Evolutionary conservation across 176 grass and related monocot species (phyloP), one percentile per base, ranked within the genome.

Genomic region (Metroxylon sagu): DNA sequence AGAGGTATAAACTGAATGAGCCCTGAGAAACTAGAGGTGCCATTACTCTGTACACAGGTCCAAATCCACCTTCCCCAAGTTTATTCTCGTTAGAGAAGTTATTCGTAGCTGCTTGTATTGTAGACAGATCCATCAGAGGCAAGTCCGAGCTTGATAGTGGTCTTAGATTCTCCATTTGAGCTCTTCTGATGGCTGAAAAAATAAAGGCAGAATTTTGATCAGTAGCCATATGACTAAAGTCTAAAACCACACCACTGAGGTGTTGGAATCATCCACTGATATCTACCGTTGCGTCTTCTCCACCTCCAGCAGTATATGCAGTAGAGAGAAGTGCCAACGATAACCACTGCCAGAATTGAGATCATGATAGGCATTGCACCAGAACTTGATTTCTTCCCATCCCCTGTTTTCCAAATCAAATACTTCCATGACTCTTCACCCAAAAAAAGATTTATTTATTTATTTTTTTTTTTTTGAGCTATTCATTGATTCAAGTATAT

Each of bases 231-330:
- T 39, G 31, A 39, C 7, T 39, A 10, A 39, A 29, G 21, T 23
- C 21, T 23, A 23, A 29, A 29, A 10, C 4, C 31, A 12, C 7
- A 5, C 29, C 10, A 10, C 31, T 39, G 31, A 39, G 31, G 10
- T 39, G 10, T 10, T 39, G 0, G 7, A 10, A 39, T 10, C 1
- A 39, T 39, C 31, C 5, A 18, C 1, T 35, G 31, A 17, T 21
- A 27, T 18, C 70, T 71, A 95, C 90, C 90, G 62, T 95, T 95
- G 83, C 90, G 77, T 59, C 79, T 95, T 65, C 90, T 86, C 90
- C 90, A 95, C 39, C 80, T 89, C 90, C 90, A 95, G 78, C 90
- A 95, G 76, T 95, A 95, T 0, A 90, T 48, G 60, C 85, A 95
- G 75, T 95, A 95, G 64, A 73, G 27, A 16, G 70, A 55, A 4